These are phyloP conservation scores for Vanrija pseudolonga DNA, from an alignment of 1,284 basidiomycete species.

Conservation along the genomic window DNA sequence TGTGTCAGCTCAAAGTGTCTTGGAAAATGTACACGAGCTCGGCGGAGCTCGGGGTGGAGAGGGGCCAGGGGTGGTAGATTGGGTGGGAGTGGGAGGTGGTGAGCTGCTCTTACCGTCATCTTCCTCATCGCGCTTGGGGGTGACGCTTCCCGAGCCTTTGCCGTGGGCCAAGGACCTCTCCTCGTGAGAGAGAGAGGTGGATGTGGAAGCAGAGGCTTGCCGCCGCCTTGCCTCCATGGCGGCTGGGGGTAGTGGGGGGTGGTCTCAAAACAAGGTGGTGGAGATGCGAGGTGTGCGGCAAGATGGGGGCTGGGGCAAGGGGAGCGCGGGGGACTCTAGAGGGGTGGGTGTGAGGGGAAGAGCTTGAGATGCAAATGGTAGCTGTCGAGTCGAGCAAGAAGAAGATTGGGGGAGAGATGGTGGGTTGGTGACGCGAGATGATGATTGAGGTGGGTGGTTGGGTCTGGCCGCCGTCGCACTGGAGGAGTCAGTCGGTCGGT, in stretches of 20 bases:
- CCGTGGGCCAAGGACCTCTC: slow-evolving; percentile 5
- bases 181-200: slow-evolving; percentile 17
- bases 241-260: slow-evolving; percentile 2
- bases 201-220: slow-evolving; percentile 20
- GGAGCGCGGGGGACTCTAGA: neutral
- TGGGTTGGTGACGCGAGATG: no score
- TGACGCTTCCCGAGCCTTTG: slow-evolving; percentile 18
- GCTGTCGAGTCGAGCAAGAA: neutral
- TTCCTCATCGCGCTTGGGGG: slow-evolving; percentile 19
- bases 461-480: no score
- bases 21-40: neutral
- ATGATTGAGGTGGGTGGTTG: no score
- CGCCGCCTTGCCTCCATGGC: slow-evolving; percentile 23
- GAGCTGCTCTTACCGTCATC: slow-evolving; percentile 18
- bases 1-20: neutral
- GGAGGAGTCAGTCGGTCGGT: no score
- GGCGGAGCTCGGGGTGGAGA: neutral
- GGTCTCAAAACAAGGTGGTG: neutral
- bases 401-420: neutral
- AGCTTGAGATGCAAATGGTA: neutral
- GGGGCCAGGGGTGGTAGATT: neutral
- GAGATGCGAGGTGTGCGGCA: no score
- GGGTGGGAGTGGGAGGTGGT: neutral
- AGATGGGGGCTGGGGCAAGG: neutral
- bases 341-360: neutral